Evolutionary conservation across 129 eudicot genomes (phyloP).

Genomic region (Flaveria sonorensis): DNA sequence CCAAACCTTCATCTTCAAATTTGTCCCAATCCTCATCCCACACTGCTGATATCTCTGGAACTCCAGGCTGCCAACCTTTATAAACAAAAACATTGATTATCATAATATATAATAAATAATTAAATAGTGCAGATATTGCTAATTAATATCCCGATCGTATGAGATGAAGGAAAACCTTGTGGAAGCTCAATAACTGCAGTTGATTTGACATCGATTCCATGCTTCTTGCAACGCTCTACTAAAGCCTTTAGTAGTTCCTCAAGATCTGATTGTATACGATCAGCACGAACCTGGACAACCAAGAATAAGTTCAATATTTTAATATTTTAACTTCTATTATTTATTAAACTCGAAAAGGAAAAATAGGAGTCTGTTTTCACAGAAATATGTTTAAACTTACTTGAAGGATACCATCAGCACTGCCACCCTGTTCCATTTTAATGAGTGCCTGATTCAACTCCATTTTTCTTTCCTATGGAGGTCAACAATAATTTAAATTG

Average conservation of each 20-base stretch:
- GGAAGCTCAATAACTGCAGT: conserved; percentile 91
- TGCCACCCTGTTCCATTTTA: conserved; percentile 98
- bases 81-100: conserved; percentile 21
- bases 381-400: conserved; percentile 41
- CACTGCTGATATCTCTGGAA: conserved; percentile 82
- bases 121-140: neutral
- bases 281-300: conserved; percentile 85
- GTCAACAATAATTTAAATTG: conserved; percentile 31
- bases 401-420: conserved; percentile 97
- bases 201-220: conserved; percentile 66
- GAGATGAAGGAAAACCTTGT: conserved; percentile 41
- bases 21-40: conserved; percentile 99
- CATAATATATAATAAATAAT: conserved; percentile 1
- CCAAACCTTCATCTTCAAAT: conserved; percentile 90
- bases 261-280: conserved; percentile 91
- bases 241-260: conserved; percentile 91
- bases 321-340: neutral
- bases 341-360: neutral
- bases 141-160: neutral
- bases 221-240: conserved; percentile 79
- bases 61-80: conserved; percentile 94
- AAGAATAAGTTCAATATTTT: neutral
- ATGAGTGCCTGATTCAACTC: conserved; percentile 89
- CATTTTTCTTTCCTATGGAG: conserved; percentile 73
- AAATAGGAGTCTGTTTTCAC: neutral